Base-by-base conservation (phyloP, 805 yeast species). In the Wickerhamiella sergipiensis region DNA sequence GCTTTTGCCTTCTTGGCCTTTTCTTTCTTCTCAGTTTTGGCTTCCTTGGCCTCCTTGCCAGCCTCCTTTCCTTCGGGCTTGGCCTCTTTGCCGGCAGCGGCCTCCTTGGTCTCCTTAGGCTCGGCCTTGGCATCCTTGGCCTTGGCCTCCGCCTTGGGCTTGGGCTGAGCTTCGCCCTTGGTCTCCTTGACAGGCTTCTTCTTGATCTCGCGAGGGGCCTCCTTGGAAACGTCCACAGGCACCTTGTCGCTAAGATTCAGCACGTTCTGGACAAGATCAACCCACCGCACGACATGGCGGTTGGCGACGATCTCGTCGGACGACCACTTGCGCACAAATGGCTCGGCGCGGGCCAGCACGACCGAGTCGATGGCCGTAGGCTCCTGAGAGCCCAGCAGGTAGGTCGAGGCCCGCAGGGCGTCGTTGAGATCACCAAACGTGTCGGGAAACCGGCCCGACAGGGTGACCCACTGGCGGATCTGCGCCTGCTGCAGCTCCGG, bases 251-350 rank as follows among this genome's bases (percentile, higher is more conserved):
- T 73, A 53, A 69, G 75, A 49, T 78, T 74, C 33, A 81, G 77
- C 15, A 73, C 73, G 62, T 81, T 78, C 71, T 92, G 97, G 53
- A 92, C 69, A 59, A 85, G 77, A 61, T 89, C 97, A 22, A 79
- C 78, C 97, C 97, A 92, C 76, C 98, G 83, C 54, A 87, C 69
- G 53, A 90, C 73, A 68, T 90, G 97, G 76, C 97, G 84, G 66
- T 73, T 72, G 46, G 74, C 67, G 46, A 81, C 79, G 57, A 80
- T 68, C 42, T 80, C 77, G 36, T 77, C 80, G 10, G 77, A 64
- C 22, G 75, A 68, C 77, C 85, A 77, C 54, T 73, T 68, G 49
- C 71, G 70, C 40, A 83, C 78, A 40, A 78, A 54, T 46, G 88
- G 84, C 60, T 79, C 71, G 38, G 81, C 80, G 36, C 78, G 71